Evolutionary conservation across 768 basidiomycete genomes (phyloP).

Genomic region (Podaxis sp.): DNA sequence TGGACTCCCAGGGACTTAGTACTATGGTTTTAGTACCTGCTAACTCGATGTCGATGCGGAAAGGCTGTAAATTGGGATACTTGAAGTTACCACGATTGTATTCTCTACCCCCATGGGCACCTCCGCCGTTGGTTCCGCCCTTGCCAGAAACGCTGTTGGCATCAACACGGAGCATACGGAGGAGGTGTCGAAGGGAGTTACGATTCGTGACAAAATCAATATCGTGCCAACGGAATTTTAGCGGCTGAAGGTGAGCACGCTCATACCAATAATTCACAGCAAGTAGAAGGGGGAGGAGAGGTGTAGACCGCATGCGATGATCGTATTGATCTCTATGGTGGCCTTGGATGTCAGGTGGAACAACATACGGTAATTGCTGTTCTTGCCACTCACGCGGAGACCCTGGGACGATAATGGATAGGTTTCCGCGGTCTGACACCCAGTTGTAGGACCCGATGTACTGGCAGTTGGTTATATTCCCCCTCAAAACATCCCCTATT

Average conservation of each 20-base stretch:
- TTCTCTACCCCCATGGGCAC: background rate
- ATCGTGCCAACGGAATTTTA: constrained; percentile 30
- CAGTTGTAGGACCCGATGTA: constrained; percentile 61
- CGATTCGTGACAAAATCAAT: constrained; percentile 54
- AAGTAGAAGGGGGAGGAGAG: constrained; percentile 14
- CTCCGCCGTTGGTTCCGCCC: background rate
- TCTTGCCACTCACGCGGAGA: constrained; percentile 12
- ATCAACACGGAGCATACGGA: constrained; percentile 43
- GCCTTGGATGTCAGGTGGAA: background rate
- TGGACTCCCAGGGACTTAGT: constrained; percentile 50
- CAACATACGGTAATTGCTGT: background rate
- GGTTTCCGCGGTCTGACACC: constrained; percentile 34
- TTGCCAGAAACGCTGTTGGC: constrained; percentile 20
- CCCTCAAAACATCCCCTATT: constrained; percentile 14
- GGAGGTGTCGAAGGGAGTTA: constrained; percentile 56
- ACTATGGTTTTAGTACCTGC: constrained; percentile 51
- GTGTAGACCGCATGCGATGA: constrained; percentile 5
- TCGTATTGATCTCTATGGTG: constrained; percentile 13
- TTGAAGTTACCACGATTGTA: constrained; percentile 3
- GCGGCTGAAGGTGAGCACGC: background rate
- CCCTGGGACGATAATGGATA: constrained; percentile 56
- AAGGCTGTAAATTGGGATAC: constrained; percentile 22
- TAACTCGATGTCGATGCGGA: constrained; percentile 64
- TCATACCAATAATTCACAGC: constrained; percentile 14
- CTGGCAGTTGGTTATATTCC: constrained; percentile 34